Evolutionary conservation across 2,329 filamentous ascomycete genomes (phyloP).

Genomic region (Fusarium solani-melongenae): DNA sequence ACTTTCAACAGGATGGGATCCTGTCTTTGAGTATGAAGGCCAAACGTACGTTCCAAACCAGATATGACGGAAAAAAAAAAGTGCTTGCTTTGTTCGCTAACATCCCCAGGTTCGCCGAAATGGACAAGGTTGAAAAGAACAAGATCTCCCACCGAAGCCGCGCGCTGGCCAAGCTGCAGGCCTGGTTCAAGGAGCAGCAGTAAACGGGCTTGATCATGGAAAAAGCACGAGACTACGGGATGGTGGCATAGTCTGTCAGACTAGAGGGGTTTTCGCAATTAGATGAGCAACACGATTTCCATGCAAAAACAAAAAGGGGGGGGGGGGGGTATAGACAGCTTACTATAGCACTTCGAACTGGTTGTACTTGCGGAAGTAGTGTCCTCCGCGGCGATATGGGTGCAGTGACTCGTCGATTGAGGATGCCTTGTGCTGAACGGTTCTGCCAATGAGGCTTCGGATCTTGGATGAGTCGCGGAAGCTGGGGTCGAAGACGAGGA

Average conservation of each 20-base stretch:
- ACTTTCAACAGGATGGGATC: slow-evolving; percentile 81
- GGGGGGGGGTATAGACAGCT: slow-evolving; percentile 43
- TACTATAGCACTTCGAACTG: slow-evolving; percentile 86
- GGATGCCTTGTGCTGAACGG: slow-evolving; percentile 56
- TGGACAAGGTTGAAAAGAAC: slow-evolving; percentile 90
- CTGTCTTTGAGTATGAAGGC: slow-evolving; percentile 93
- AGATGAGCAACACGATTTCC: slow-evolving; percentile 7
- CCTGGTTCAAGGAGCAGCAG: slow-evolving; percentile 73
- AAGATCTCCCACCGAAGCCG: slow-evolving; percentile 90
- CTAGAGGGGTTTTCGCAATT: slow-evolving; percentile 1
- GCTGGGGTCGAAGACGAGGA: slow-evolving; percentile 91
- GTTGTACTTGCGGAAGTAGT: slow-evolving; percentile 75
- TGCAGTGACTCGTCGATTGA: slow-evolving; percentile 64
- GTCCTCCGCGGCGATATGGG: slow-evolving; percentile 76
- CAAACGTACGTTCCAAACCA: slow-evolving; percentile 69
- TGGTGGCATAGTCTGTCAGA: slow-evolving; percentile 30
- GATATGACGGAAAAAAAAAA: neutral
- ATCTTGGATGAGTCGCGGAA: slow-evolving; percentile 76
- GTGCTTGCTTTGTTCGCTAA: slow-evolving; percentile 19
- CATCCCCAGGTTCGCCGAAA: slow-evolving; percentile 80
- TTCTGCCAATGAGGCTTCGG: slow-evolving; percentile 64
- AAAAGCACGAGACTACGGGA: neutral
- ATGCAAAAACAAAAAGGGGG: no score
- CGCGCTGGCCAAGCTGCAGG: slow-evolving; percentile 87
- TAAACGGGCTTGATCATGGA: neutral